These are phyloP conservation scores for Stylonectria norvegica DNA, from an alignment of 2,329 filamentous ascomycete genomes.

Conservation along the genomic window DNA sequence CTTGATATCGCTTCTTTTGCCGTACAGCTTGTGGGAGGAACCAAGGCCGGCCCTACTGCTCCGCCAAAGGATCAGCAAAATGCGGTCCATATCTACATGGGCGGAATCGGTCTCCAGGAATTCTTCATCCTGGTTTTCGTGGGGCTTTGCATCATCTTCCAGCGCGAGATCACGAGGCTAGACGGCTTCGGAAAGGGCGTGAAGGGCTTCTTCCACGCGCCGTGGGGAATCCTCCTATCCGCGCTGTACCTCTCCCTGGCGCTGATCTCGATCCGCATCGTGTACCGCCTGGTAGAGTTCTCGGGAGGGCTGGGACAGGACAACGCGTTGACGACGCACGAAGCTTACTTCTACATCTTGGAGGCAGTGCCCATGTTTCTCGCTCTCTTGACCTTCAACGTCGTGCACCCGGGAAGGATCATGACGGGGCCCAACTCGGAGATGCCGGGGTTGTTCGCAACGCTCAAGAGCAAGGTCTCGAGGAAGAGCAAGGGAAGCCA, in stretches of 20 bases:
- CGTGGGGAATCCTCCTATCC: slow-evolving; percentile 16
- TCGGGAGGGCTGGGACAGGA: slow-evolving; percentile 35
- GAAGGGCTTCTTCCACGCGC: not conserved
- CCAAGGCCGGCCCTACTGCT: slow-evolving; percentile 24
- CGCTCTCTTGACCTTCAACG: slow-evolving; percentile 41
- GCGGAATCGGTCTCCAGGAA: slow-evolving; percentile 50
- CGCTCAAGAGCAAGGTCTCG: slow-evolving; percentile 7
- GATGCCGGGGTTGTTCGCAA: slow-evolving; percentile 16
- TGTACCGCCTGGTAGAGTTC: slow-evolving; percentile 54
- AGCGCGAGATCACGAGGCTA: slow-evolving; percentile 7
- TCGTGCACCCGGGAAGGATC: slow-evolving; percentile 36
- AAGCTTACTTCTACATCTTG: slow-evolving; percentile 46
- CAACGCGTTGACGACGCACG: slow-evolving; percentile 28
- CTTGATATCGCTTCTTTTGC: slow-evolving; percentile 38
- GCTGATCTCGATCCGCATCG: slow-evolving; percentile 45
- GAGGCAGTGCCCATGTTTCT: slow-evolving; percentile 43
- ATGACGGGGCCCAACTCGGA: slow-evolving; percentile 16
- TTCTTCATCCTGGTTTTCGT: slow-evolving; percentile 48
- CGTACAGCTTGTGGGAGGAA: slow-evolving; percentile 35
- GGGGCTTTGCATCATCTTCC: slow-evolving; percentile 28
- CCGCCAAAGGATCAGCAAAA: slow-evolving; percentile 25
- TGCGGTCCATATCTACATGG: slow-evolving; percentile 49
- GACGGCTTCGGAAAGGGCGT: not conserved
- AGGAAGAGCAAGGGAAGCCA: slow-evolving; percentile 5
- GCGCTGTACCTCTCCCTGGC: slow-evolving; percentile 36